Evolutionary conservation across 257 asterid genomes (phyloP).

Genomic region (Fraxinus cuspidata): DNA sequence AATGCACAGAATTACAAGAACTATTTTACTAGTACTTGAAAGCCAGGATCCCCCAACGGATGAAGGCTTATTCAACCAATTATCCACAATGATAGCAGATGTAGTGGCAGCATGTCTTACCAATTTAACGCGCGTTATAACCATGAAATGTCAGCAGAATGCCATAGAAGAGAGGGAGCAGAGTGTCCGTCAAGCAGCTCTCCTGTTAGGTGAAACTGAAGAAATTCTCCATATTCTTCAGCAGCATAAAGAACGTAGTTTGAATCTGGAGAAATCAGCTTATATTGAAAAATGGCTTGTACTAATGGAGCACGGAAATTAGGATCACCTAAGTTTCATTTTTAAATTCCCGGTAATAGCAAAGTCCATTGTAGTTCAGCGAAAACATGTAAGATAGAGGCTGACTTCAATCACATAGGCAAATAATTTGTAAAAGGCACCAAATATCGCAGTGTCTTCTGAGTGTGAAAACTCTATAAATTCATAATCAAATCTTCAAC

Average conservation of each 20-base stretch:
- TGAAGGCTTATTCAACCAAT: slow-evolving; percentile 26
- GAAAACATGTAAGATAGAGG: not conserved
- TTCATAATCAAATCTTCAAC: too few relatives aligned
- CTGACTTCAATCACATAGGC: not conserved
- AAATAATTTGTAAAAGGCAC: not conserved
- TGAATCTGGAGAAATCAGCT: slow-evolving; percentile 26
- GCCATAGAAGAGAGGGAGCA: slow-evolving; percentile 43
- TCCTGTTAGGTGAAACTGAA: slow-evolving; percentile 44
- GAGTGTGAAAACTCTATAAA: too few relatives aligned
- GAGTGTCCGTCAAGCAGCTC: slow-evolving; percentile 43
- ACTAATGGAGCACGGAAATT: slow-evolving; percentile 20
- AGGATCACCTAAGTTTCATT: not conserved
- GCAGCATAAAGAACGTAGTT: slow-evolving; percentile 28
- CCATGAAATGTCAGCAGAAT: slow-evolving; percentile 38
- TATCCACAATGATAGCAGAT: slow-evolving; percentile 39
- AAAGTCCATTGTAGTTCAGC: too few relatives aligned
- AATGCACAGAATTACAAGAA: slow-evolving; percentile 39
- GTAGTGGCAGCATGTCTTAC: slow-evolving; percentile 42
- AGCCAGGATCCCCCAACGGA: slow-evolving; percentile 27
- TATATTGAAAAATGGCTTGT: slow-evolving; percentile 42
- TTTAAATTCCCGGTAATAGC: not conserved
- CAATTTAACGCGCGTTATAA: slow-evolving; percentile 33
- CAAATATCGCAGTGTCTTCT: too few relatives aligned
- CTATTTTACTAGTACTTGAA: slow-evolving; percentile 23
- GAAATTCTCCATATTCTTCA: slow-evolving; percentile 38